phyloP scores from a whole-genome alignment of 768 basidiomycete genomes.

The Plicaturopsis crispa region DNA sequence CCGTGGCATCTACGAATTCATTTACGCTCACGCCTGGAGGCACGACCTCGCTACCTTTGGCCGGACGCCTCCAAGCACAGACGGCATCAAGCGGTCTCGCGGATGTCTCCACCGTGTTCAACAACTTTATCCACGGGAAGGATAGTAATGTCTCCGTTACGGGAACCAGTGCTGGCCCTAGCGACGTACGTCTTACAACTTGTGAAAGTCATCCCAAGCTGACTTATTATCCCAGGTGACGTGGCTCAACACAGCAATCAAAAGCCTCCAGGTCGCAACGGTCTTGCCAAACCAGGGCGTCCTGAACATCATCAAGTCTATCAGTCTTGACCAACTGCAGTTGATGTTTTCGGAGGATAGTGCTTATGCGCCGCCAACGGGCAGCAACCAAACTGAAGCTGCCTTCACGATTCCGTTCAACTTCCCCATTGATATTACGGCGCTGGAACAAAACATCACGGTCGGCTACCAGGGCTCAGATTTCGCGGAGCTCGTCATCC shows the following conservation, averaged over 20 bases:
- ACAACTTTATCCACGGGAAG: conserved; percentile 62
- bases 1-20: conserved; percentile 38
- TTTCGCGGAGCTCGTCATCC: conserved; percentile 56
- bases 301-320: conserved; percentile 56
- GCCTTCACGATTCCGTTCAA: conserved; percentile 62
- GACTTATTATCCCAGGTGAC: conserved; percentile 35
- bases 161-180: conserved; percentile 50
- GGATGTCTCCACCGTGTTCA: conserved; percentile 59
- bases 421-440: conserved; percentile 62
- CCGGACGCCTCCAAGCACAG: conserved; percentile 62
- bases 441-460: conserved; percentile 52
- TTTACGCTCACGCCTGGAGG: conserved; percentile 50
- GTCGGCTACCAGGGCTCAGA: conserved; percentile 41
- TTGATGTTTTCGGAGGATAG: conserved; percentile 51
- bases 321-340: conserved; percentile 50
- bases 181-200: conserved; percentile 32
- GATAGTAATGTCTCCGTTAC: conserved; percentile 52
- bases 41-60: conserved; percentile 43
- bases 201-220: conserved; percentile 1
- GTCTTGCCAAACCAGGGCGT: conserved; percentile 57
- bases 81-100: conserved; percentile 40
- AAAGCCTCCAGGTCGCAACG: conserved; percentile 49
- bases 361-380: conserved; percentile 49
- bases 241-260: conserved; percentile 70
- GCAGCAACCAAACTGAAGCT: conserved; percentile 52